Evolutionary conservation across 345 rosid genomes (phyloP).

Genomic region (Arabis hirsuta): DNA sequence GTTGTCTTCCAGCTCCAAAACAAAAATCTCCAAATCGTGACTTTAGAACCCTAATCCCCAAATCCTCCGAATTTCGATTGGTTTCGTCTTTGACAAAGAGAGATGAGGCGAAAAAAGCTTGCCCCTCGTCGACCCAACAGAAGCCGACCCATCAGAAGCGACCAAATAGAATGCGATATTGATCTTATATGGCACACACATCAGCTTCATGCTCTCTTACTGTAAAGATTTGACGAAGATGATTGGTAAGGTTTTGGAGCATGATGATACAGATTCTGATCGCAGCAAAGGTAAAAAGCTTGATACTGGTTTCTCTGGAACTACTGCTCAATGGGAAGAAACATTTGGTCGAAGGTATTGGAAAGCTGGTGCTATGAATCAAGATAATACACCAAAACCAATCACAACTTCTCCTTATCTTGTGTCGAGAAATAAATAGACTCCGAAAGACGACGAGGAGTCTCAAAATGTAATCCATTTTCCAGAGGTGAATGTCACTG

Average conservation of each 20-base stretch:
- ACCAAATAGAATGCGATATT: no score
- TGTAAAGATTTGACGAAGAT: constrained; percentile 59
- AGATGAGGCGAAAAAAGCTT: no score
- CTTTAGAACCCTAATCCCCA: no score
- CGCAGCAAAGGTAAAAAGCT: constrained; percentile 89
- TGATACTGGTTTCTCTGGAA: constrained; percentile 84
- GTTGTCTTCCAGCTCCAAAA: no score
- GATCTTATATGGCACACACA: constrained; percentile 99
- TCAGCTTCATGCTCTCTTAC: constrained; percentile 86
- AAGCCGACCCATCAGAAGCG: no score
- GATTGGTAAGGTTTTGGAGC: constrained; percentile 80
- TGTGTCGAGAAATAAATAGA: constrained; percentile 44
- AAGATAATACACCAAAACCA: constrained; percentile 73
- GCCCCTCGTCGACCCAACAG: no score
- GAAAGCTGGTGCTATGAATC: constrained; percentile 95
- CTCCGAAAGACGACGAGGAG: constrained; percentile 47
- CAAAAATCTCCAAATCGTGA: no score
- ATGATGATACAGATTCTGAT: constrained; percentile 92
- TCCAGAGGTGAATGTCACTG: constrained; percentile 59
- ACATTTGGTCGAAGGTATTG: constrained; percentile 82
- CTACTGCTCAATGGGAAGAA: constrained; percentile 87
- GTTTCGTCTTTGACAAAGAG: no score
- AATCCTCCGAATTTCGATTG: no score
- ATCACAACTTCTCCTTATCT: constrained; percentile 54
- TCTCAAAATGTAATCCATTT: constrained; percentile 51